These are phyloP conservation scores for Eutypa lata DNA, from an alignment of 2,329 filamentous ascomycete genomes.

Conservation along the genomic window DNA sequence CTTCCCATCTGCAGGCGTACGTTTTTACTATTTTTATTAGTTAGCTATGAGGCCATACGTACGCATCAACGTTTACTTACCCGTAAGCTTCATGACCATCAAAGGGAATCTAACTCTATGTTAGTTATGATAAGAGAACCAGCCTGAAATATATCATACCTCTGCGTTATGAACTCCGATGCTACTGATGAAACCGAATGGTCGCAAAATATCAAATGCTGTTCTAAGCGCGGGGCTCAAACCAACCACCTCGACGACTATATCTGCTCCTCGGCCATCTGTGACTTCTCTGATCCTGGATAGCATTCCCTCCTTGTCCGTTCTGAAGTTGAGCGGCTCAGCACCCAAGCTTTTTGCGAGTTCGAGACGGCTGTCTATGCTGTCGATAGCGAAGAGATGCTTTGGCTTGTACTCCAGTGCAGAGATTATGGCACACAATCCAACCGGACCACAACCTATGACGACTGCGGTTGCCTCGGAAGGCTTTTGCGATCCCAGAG, in stretches of 20 bases:
- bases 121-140: slow-evolving; percentile 16
- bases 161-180: slow-evolving; percentile 75
- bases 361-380: slow-evolving; percentile 70
- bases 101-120: slow-evolving; percentile 58
- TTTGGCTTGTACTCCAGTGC: slow-evolving; percentile 73
- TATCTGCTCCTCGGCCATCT: slow-evolving; percentile 78
- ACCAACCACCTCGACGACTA: slow-evolving; percentile 77
- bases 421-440: slow-evolving; percentile 77
- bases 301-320: slow-evolving; percentile 61
- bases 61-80: slow-evolving; percentile 30
- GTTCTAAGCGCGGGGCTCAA: slow-evolving; percentile 65
- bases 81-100: slow-evolving; percentile 60
- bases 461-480: slow-evolving; percentile 70
- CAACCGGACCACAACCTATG: slow-evolving; percentile 82
- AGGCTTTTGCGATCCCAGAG: slow-evolving; percentile 56
- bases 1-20: slow-evolving; percentile 71
- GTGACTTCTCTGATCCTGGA: slow-evolving; percentile 71
- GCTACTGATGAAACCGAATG: slow-evolving; percentile 71
- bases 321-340: slow-evolving; percentile 77
- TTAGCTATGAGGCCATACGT: slow-evolving; percentile 16
- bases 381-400: slow-evolving; percentile 75
- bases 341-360: slow-evolving; percentile 73
- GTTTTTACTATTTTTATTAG: slow-evolving; percentile 57
- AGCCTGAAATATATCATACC: slow-evolving; percentile 38
- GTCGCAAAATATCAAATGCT: slow-evolving; percentile 67